A percentile compares a stretch with the other conserved stretches of the same genome.
Evolutionary conservation across 345 rosid genomes (phyloP).

Genomic region (Murraya koenigii): DNA sequence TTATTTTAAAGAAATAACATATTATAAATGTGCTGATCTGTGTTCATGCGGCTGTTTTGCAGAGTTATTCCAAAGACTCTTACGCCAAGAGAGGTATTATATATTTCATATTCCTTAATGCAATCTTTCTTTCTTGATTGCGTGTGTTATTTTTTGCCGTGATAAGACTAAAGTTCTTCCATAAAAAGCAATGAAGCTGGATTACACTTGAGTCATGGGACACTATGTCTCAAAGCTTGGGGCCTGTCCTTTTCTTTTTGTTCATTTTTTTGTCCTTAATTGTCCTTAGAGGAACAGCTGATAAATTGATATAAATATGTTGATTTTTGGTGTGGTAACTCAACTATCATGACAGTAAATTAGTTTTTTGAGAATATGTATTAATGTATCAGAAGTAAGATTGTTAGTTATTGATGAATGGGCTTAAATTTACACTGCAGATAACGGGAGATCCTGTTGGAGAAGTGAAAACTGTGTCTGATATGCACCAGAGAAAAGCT

Average conservation of each 20-base stretch:
- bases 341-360: no score
- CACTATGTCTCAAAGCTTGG: neutral
- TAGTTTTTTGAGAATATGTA: no score
- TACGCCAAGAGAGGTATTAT: constrained; percentile 82
- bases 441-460: constrained; percentile 82
- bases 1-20: neutral
- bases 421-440: constrained; percentile 25
- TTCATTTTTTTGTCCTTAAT: neutral
- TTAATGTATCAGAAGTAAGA: no score
- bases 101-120: neutral
- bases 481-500: constrained; percentile 95
- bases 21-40: neutral
- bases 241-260: neutral
- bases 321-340: no score
- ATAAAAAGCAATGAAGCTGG: neutral
- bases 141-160: neutral
- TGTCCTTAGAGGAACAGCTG: neutral
- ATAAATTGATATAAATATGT: neutral
- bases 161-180: neutral
- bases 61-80: constrained; percentile 84
- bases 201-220: neutral
- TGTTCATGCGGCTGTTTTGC: constrained; percentile 28
- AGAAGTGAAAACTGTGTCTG: constrained; percentile 85
- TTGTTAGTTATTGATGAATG: no score
- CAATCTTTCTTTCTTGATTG: neutral